These are phyloP conservation scores for Brettanomyces custersianus DNA, from an alignment of 805 yeast species.

Conservation along the genomic window DNA sequence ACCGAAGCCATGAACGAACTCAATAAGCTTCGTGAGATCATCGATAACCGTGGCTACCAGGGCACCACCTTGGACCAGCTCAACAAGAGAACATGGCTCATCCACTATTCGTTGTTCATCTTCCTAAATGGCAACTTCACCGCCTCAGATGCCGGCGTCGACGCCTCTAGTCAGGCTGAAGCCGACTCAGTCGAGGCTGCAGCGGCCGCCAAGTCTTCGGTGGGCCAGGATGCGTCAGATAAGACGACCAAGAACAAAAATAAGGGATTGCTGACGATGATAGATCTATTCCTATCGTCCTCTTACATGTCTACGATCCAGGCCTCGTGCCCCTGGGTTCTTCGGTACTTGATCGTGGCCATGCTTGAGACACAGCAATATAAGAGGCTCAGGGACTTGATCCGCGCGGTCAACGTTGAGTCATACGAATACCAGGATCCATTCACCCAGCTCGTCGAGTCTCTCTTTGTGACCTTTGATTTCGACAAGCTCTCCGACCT, in stretches of 20 bases:
- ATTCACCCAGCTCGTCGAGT: conserved; percentile 45
- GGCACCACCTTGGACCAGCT: conserved; percentile 49
- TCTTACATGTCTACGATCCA: conserved; percentile 59
- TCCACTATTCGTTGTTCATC: conserved; percentile 63
- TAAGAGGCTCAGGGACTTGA: conserved; percentile 48
- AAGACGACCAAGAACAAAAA: neutral
- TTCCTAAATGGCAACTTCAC: conserved; percentile 27
- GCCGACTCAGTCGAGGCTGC: conserved; percentile 2
- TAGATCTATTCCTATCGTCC: conserved; percentile 50
- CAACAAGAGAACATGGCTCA: conserved; percentile 57
- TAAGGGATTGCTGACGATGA: conserved; percentile 42
- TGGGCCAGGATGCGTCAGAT: conserved; percentile 2
- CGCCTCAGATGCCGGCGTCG: conserved; percentile 1
- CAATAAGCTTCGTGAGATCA: conserved; percentile 43
- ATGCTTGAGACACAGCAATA: conserved; percentile 33
- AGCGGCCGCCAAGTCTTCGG: neutral
- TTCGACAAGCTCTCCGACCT: conserved; percentile 43
- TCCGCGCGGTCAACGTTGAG: conserved; percentile 51
- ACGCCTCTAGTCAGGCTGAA: neutral
- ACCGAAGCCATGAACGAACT: conserved; percentile 45
- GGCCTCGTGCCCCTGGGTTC: conserved; percentile 64
- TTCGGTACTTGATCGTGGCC: conserved; percentile 58
- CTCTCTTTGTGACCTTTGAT: conserved; percentile 50
- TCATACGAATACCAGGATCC: conserved; percentile 60
- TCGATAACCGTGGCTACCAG: conserved; percentile 43